These are phyloP conservation scores for Trypanosoma conorhini DNA, from an alignment of 208 protist species.

Conservation along the genomic window DNA sequence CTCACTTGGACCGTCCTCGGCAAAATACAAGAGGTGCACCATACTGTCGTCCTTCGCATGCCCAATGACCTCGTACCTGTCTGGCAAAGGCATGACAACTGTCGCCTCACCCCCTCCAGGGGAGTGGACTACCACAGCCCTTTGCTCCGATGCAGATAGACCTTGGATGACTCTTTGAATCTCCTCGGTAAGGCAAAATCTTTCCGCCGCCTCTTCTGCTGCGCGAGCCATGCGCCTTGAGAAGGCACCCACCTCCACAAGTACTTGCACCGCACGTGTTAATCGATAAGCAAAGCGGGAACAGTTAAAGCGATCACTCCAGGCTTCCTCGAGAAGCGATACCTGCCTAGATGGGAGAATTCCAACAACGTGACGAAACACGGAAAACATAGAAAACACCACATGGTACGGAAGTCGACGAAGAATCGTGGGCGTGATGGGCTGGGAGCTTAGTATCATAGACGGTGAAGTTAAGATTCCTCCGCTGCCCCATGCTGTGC, in stretches of 20 bases:
- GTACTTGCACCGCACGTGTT: constrained; percentile 44
- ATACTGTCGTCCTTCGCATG: constrained; percentile 42
- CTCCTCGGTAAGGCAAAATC: constrained; percentile 26
- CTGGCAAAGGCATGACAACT: constrained; percentile 44
- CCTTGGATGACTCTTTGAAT: constrained; percentile 20
- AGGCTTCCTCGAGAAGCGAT: constrained; percentile 49
- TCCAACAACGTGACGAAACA: constrained; percentile 48
- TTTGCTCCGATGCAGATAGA: constrained; percentile 17
- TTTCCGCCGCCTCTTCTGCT: constrained; percentile 27
- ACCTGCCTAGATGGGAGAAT: constrained; percentile 47
- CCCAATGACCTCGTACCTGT: constrained; percentile 71
- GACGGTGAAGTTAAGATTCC: constrained; percentile 12
- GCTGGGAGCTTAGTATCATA: constrained; percentile 37
- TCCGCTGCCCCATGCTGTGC: constrained; percentile 25
- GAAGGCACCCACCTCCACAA: constrained; percentile 68
- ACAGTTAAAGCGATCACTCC: constrained; percentile 53
- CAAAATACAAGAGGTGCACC: constrained; percentile 60
- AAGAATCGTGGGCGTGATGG: constrained; percentile 67
- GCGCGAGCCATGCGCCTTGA: constrained; percentile 34
- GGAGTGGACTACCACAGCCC: constrained; percentile 17
- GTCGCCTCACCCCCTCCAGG: constrained; percentile 1
- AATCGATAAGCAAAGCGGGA: constrained; percentile 68
- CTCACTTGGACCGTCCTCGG: constrained; percentile 47
- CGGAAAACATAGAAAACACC: constrained; percentile 54
- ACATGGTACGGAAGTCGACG: constrained; percentile 67